These are phyloP conservation scores for Rhizophagus sp. DNA, from an alignment of 192 early-diverging fungal genomes.

Conservation along the genomic window DNA sequence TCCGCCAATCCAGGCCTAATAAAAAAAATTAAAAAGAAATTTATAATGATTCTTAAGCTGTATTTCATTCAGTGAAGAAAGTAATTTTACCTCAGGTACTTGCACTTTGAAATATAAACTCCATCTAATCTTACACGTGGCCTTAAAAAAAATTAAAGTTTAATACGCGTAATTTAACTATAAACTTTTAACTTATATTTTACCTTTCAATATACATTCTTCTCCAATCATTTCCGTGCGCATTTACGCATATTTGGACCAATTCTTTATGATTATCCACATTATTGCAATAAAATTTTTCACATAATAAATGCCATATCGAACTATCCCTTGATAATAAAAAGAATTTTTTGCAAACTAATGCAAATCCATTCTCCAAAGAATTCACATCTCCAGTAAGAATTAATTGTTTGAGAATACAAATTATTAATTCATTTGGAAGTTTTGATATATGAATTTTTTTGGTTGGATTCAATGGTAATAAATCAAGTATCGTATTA, in stretches of 20 bases:
- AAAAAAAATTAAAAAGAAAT: background rate
- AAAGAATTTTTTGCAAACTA: slow-evolving; percentile 40
- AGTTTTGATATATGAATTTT: slow-evolving; percentile 36
- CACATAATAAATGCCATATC: slow-evolving; percentile 39
- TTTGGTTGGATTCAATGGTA: slow-evolving; percentile 31
- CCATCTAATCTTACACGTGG: slow-evolving; percentile 44
- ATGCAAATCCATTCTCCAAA: slow-evolving; percentile 31
- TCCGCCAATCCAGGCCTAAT: slow-evolving; percentile 35
- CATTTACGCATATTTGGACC: background rate
- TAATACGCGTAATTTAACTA: background rate
- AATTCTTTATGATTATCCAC: slow-evolving; percentile 23
- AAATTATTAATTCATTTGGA: slow-evolving; percentile 39
- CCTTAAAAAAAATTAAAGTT: background rate
- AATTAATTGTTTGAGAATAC: slow-evolving; percentile 31
- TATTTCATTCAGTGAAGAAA: background rate
- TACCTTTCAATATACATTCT: slow-evolving; percentile 43
- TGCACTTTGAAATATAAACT: background rate
- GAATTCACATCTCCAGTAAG: slow-evolving; percentile 26
- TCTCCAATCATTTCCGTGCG: slow-evolving; percentile 35
- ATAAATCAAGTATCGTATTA: slow-evolving; percentile 21
- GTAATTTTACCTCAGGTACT: slow-evolving; percentile 23
- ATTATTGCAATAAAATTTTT: slow-evolving; percentile 22
- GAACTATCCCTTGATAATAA: slow-evolving; percentile 32
- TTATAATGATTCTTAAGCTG: background rate
- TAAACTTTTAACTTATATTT: background rate